Percentiles rank a stretch among this genome's conserved stretches.
Conservation (phyloP, 2,329 filamentous ascomycete species). For the Fusarium buharicum region DNA sequence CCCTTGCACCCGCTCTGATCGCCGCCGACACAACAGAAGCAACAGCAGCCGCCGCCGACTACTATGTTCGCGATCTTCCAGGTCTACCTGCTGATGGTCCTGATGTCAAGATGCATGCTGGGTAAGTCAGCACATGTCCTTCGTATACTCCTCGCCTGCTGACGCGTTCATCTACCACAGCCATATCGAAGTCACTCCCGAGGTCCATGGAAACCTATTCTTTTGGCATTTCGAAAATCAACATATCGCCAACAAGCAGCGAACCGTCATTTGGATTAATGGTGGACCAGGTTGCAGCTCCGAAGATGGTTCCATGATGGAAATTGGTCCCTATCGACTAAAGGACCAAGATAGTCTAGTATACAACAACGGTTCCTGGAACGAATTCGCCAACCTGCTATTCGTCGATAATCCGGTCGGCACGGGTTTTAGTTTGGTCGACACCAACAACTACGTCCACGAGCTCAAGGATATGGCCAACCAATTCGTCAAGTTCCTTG, state of each 20-base stretch:
- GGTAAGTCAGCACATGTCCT: conserved; percentile 66
- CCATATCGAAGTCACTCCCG: conserved; percentile 88
- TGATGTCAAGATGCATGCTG: conserved; percentile 96
- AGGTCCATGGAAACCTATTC: conserved; percentile 92
- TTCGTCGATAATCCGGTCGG: conserved; percentile 98
- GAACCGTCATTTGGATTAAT: conserved; percentile 96
- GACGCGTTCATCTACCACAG: conserved; percentile 57
- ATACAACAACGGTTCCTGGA: conserved; percentile 96
- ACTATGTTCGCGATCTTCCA: conserved; percentile 86
- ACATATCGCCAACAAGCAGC: conserved; percentile 90
- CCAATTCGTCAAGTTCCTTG: conserved; percentile 88
- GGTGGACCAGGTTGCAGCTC: conserved; percentile 97
- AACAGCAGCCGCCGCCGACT: conserved; percentile 70
- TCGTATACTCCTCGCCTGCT: conserved; percentile 26
- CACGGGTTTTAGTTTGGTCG: conserved; percentile 94
- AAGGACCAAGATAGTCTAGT: conserved; percentile 76
- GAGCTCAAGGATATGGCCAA: conserved; percentile 89
- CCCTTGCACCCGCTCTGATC: conserved; percentile 55
- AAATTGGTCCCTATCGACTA: conserved; percentile 91
- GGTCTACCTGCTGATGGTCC: conserved; percentile 79
- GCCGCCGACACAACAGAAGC: conserved; percentile 46
- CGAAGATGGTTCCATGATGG: conserved; percentile 95
- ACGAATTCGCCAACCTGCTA: conserved; percentile 95
- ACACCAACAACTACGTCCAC: conserved; percentile 85
- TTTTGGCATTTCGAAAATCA: conserved; percentile 98